phyloP scores from a whole-genome alignment of 106 monocot genomes.

The Allium cepa region DNA sequence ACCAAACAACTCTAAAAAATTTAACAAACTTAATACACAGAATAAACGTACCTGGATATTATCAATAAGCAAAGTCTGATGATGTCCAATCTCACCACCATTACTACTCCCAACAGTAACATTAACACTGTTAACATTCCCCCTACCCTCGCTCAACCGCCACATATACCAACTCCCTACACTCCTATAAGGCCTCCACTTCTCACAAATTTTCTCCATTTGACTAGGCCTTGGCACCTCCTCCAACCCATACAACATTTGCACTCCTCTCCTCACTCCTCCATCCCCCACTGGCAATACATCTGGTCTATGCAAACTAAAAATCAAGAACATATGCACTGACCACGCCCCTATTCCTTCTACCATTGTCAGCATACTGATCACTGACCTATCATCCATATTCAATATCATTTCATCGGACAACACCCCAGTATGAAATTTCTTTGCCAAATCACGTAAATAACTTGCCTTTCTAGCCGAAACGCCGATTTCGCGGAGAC shows the following conservation, averaged over 20 bases:
- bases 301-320: constrained; percentile 44
- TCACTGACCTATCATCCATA: constrained; percentile 54
- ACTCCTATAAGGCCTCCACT: constrained; percentile 48
- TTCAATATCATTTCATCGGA: constrained; percentile 35
- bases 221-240: constrained; percentile 46
- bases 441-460: constrained; percentile 47
- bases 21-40: no score
- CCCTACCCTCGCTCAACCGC: constrained; percentile 21
- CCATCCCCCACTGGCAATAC: constrained; percentile 55
- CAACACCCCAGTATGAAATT: constrained; percentile 42
- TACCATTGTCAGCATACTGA: constrained; percentile 62
- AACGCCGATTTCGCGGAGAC: constrained; percentile 54
- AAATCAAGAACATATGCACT: constrained; percentile 71
- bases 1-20: no score
- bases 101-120: not conserved
- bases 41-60: constrained; percentile 4
- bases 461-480: constrained; percentile 48
- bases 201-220: constrained; percentile 45
- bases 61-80: constrained; percentile 4
- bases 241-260: constrained; percentile 47
- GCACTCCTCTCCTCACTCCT: constrained; percentile 48
- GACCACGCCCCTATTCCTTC: constrained; percentile 67
- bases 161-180: constrained; percentile 70
- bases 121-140: no score
- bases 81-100: not conserved